A percentile compares a stretch with the other conserved stretches of the same genome.
Evolutionary conservation across 2,329 filamentous ascomycete species (phyloP).

Genomic region (Neonectria magnoliae): DNA sequence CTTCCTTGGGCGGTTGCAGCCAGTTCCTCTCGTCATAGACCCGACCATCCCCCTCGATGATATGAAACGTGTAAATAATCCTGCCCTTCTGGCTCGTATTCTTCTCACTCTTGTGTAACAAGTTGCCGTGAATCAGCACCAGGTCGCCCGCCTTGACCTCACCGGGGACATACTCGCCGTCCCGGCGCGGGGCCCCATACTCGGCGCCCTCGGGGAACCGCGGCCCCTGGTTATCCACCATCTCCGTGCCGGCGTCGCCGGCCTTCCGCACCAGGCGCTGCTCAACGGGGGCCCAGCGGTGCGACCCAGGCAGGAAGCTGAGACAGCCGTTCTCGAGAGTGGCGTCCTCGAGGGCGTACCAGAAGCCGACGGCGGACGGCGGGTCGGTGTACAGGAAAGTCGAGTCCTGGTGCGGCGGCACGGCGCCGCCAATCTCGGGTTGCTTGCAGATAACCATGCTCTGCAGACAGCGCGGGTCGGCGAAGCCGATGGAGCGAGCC

Average conservation of each 20-base stretch:
- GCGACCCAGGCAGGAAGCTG: conserved; percentile 85
- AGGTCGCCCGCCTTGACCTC: conserved; percentile 92
- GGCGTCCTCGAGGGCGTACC: conserved; percentile 96
- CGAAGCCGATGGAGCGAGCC: conserved; percentile 76
- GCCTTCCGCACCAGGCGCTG: conserved; percentile 78
- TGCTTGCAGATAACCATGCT: conserved; percentile 99
- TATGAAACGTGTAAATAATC: conserved; percentile 97
- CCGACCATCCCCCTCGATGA: conserved; percentile 82
- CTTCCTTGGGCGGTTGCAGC: conserved; percentile 84
- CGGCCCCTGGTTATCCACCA: conserved; percentile 74
- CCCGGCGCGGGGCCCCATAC: conserved; percentile 57
- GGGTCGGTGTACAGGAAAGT: conserved; percentile 92
- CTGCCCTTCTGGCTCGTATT: conserved; percentile 87
- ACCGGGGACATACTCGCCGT: conserved; percentile 72
- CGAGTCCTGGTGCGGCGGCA: conserved; percentile 90
- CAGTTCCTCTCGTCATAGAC: conserved; percentile 90
- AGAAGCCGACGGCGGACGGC: conserved; percentile 91
- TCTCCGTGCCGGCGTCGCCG: conserved; percentile 69
- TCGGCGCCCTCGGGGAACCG: conserved; percentile 67
- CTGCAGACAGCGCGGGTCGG: conserved; percentile 81
- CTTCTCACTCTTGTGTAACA: conserved; percentile 95
- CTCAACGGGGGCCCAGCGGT: conserved; percentile 75
- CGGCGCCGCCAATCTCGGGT: conserved; percentile 91
- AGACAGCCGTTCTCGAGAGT: conserved; percentile 88
- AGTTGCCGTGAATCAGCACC: conserved; percentile 94